Percentiles rank a stretch among this genome's conserved stretches.
Conservation (phyloP, 306 rosid genomes). For the Medicago arabica region DNA sequence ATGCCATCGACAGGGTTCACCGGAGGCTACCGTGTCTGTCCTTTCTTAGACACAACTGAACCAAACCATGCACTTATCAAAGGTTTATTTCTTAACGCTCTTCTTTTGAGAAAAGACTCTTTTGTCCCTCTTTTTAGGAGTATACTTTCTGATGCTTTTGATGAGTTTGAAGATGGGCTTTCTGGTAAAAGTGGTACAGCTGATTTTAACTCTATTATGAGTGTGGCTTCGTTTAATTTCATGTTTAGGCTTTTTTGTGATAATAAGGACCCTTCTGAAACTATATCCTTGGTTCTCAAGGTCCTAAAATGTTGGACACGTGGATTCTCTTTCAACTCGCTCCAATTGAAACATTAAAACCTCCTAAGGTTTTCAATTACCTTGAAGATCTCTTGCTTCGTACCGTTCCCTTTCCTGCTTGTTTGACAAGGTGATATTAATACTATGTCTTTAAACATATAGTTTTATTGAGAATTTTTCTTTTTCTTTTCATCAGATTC, state of each 20-base stretch:
- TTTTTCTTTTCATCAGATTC: no score
- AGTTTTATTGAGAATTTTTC: no score
- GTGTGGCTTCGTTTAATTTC: conserved; percentile 52
- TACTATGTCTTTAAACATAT: not conserved
- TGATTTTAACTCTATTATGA: conserved; percentile 39
- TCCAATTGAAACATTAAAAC: conserved; percentile 51
- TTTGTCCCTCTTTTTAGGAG: conserved; percentile 59
- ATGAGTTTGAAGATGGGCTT: conserved; percentile 46
- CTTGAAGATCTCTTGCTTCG: conserved; percentile 63
- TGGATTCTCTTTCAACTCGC: conserved; percentile 66
- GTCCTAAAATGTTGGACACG: conserved; percentile 32
- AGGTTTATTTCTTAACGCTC: conserved; percentile 43
- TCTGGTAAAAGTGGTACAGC: conserved; percentile 9
- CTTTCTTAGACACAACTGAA: conserved; percentile 69
- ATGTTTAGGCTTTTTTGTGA: conserved; percentile 56
- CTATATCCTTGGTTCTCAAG: conserved; percentile 42
- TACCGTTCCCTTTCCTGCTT: conserved; percentile 54
- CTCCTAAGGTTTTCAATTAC: conserved; percentile 53
- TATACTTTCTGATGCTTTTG: conserved; percentile 41
- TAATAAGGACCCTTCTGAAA: conserved; percentile 35
- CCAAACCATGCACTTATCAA: conserved; percentile 58
- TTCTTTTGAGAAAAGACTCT: conserved; percentile 38
- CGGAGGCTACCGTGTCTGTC: conserved; percentile 69
- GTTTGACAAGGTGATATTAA: conserved; percentile 23
- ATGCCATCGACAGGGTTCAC: conserved; percentile 76